Evolutionary conservation across 2,329 filamentous ascomycete species (phyloP), one percentile per base, ranked within the genome.

Genomic region (Diaporthe ilicicola): DNA sequence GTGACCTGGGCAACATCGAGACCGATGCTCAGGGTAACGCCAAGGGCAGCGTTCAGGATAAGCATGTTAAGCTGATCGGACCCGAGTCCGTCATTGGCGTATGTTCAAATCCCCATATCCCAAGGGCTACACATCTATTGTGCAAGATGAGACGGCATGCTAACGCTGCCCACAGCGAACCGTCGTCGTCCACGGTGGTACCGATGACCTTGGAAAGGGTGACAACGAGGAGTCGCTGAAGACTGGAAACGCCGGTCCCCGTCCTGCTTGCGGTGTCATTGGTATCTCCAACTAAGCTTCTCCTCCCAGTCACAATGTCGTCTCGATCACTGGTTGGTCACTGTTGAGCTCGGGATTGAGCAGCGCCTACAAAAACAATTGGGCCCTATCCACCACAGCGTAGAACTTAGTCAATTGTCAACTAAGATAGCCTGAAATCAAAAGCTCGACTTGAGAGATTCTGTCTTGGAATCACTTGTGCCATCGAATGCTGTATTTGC

Each of bases 261-360:
- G 96, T 81, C 96, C 96, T 81, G 96, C 96, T 82, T 99, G 96
- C 86, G 96, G 96, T 87, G 94, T 97, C 81, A 97, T 97, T 82
- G 94, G 94, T 77, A 96, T 97, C 86, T 91, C 93, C 80, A 86
- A 87, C 81, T 94, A 93, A 86, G 37, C 9, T 10, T 13, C 17
- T 54, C 17, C 15, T 24, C 15, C 46, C 10, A 15, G 22, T 17
- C 32, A 34, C 27, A 39, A 8, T 34, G n/a, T 61, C 13, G n/a
- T 37, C 29, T 27, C 2, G 29, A 50, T 50, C 19, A 17, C 32
- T 34, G 32, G 32, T 34, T 24, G 19, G 42, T 3, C 27, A 8
- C 15, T 10, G 59, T 48, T 37, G 59, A 37, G 22, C 29, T 50
- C 27, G 29, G 29, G 29, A 27, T 27, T 64, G 59, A 15, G 37